Percentiles rank a stretch among this genome's conserved stretches.
Conservation (phyloP, 305 asterid species). For the Solanum hybrid region DNA sequence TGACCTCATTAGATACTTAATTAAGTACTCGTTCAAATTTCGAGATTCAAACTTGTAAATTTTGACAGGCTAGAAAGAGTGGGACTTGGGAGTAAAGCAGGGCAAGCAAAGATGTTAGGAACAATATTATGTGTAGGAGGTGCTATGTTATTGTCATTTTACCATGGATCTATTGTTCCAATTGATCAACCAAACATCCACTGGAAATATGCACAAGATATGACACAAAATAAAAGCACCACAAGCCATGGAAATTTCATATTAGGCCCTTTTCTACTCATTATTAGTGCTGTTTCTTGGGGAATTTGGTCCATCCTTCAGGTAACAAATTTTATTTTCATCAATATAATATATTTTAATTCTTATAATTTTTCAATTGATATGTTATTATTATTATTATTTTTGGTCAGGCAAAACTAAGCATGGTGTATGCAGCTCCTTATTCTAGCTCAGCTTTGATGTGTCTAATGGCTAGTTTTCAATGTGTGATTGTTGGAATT, state of each 20-base stretch:
- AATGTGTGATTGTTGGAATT: conserved; percentile 52
- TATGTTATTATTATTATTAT: not conserved
- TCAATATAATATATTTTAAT: not conserved
- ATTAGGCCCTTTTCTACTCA: conserved; percentile 61
- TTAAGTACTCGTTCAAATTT: not conserved
- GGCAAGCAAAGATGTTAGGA: conserved; percentile 65
- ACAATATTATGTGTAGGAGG: conserved; percentile 73
- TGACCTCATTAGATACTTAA: not conserved
- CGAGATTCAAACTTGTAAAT: not conserved
- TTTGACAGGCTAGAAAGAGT: conserved; percentile 49
- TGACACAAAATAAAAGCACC: conserved; percentile 18
- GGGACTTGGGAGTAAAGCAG: conserved; percentile 55
- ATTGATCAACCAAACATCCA: conserved; percentile 57
- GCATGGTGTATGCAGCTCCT: conserved; percentile 52
- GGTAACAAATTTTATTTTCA: conserved; percentile 18
- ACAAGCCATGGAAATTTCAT: conserved; percentile 32
- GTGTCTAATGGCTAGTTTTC: conserved; percentile 69
- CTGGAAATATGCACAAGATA: conserved; percentile 55
- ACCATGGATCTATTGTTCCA: conserved; percentile 44
- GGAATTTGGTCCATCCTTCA: conserved; percentile 73
- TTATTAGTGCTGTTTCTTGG: conserved; percentile 70
- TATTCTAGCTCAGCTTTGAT: conserved; percentile 74
- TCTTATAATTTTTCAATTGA: not conserved
- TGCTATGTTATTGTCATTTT: conserved; percentile 61
- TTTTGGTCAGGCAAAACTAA: conserved; percentile 40